Base-by-base conservation (phyloP, 305 asterid genomes). In the Plantago rigida region DNA sequence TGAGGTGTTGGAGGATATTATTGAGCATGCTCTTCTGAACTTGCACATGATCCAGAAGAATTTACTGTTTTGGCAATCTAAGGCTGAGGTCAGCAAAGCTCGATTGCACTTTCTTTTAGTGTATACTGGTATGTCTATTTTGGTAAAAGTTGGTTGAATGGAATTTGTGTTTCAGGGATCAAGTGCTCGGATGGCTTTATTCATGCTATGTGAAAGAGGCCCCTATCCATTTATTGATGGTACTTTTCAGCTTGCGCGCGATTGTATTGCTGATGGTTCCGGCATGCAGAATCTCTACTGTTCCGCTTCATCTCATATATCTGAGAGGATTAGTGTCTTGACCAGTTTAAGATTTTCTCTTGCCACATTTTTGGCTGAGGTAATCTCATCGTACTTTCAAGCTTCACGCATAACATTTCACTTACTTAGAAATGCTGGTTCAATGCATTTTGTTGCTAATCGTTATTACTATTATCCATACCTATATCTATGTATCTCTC, bases 291-390 rank as follows among this genome's bases (percentile, higher is more conserved):
- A 73, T 50, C 69, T 87, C 56, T 69, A 75, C 71, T 51, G 70
- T 77, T 78, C 87, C 45, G 95, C 99, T 57, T 79, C 85, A 67
- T 75, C 91, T 56, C 81, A 86, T 77, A 82, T 92, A 81, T 83
- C 96, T 13, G 95, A 88, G 77, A 81, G 96, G 85, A 83, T 92
- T 70, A 70, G 80, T 9, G 79, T 89, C 50, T 77, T 92, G 74
- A 71, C 69, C 54, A 79, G 85, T 71, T 80, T 92, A 60, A 84
- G 95, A 88, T 83, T 75, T 81, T 81, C 31, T 64, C 69, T 88
- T 77, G 85, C 96, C 47, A 71, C 86, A 10, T 92, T 92, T 80
- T 76, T 92, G 83, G 96, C 95, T 56, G 88, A 88, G 99, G 99
- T 87, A 60, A 36, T 36, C 10, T 36, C 10, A 36, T 36, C 11